These are phyloP conservation scores for Casaregolazyma suthepensis DNA, from an alignment of 1,139 yeast species.

Conservation along the genomic window DNA sequence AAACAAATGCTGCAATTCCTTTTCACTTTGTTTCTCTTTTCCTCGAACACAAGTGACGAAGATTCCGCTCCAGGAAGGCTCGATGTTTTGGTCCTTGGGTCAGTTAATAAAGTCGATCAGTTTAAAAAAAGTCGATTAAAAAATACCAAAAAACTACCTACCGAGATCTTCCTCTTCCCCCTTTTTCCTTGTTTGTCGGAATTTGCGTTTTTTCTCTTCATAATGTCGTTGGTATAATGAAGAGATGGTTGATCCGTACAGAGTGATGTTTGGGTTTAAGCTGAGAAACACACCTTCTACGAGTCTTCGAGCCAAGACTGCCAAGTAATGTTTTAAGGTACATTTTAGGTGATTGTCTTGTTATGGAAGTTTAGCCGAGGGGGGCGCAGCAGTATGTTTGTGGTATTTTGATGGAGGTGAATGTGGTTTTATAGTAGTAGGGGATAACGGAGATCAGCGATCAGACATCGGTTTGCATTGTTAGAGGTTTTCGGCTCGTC, in stretches of 20 bases:
- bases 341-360: neutral
- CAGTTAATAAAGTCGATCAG: slow-evolving; percentile 3
- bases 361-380: neutral
- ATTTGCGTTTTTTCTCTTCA: neutral
- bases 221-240: neutral
- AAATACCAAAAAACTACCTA: no score
- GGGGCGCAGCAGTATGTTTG: neutral
- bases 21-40: slow-evolving; percentile 66
- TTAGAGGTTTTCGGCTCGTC: no score
- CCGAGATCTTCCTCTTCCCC: neutral
- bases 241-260: neutral
- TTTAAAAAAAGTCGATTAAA: no score
- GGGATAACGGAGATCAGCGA: no score
- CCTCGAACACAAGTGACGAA: slow-evolving; percentile 83
- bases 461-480: no score
- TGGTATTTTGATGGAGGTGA: no score
- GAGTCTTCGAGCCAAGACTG: neutral
- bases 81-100: slow-evolving; percentile 33
- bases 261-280: neutral
- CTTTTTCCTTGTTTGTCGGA: neutral
- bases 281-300: neutral
- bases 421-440: no score
- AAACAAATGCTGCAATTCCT: slow-evolving; percentile 62
- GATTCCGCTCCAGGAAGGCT: slow-evolving; percentile 77
- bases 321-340: neutral